These are phyloP conservation scores for Fragaria vesca DNA, from an alignment of 306 rosid genomes.

Conservation along the genomic window DNA sequence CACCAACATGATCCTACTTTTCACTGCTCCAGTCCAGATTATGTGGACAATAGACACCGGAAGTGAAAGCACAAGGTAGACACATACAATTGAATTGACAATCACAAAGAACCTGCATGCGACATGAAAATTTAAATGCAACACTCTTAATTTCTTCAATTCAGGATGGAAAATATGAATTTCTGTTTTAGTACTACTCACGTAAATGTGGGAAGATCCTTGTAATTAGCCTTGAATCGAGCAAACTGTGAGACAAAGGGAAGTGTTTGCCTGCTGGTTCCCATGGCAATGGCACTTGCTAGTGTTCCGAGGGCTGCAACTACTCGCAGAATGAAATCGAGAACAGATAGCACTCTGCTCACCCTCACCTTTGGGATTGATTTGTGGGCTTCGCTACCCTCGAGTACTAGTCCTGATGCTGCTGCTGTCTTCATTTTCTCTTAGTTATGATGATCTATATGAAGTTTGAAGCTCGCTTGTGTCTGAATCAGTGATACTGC, in stretches of 20 bases:
- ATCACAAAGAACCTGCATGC: slow-evolving; percentile 58
- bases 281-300: slow-evolving; percentile 34
- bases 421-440: slow-evolving; percentile 19
- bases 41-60: slow-evolving; percentile 51
- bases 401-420: background rate
- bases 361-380: background rate
- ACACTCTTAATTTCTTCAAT: too few species aligned
- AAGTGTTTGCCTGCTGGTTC: slow-evolving; percentile 27
- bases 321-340: slow-evolving; percentile 29
- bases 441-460: background rate
- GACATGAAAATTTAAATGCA: background rate
- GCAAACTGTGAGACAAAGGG: slow-evolving; percentile 15
- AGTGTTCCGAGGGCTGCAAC: slow-evolving; percentile 24
- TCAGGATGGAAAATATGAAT: background rate
- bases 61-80: slow-evolving; percentile 57
- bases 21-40: slow-evolving; percentile 35
- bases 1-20: slow-evolving; percentile 43
- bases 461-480: background rate
- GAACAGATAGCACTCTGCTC: slow-evolving; percentile 17
- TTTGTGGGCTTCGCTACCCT: slow-evolving; percentile 18
- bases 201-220: slow-evolving; percentile 53
- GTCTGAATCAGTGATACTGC: background rate
- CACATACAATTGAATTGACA: slow-evolving; percentile 57
- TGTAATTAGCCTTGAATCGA: slow-evolving; percentile 30
- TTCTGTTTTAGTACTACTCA: slow-evolving; percentile 17